Conservation (phyloP, 169 alveolate species). For the Cryptosporidium andersoni region DNA sequence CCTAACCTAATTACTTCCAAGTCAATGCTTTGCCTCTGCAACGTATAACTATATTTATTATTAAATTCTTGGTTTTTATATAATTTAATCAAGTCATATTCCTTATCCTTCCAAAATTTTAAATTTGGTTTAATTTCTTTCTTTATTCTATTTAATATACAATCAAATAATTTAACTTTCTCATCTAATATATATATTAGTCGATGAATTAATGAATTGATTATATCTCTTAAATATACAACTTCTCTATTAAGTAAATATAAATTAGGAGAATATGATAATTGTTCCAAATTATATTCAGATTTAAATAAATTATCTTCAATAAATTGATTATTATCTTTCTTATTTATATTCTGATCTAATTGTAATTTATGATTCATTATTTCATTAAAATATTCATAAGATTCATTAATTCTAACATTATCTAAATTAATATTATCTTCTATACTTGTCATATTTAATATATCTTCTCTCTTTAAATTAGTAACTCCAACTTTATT, state of each 20-base stretch:
- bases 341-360: no score
- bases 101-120: slow-evolving; percentile 37
- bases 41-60: slow-evolving; percentile 31
- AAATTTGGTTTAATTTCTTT: slow-evolving; percentile 28
- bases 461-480: no score
- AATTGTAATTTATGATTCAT: no score
- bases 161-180: slow-evolving; percentile 19
- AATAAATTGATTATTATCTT: no score
- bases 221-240: slow-evolving; percentile 3
- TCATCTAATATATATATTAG: slow-evolving; percentile 6
- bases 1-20: slow-evolving; percentile 44
- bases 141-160: slow-evolving; percentile 29
- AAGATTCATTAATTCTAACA: no score
- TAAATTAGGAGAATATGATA: no score
- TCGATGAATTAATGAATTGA: slow-evolving; percentile 19
- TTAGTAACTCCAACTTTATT: neutral
- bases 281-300: no score
- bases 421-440: no score
- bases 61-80: slow-evolving; percentile 29
- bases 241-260: slow-evolving; percentile 1
- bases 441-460: no score
- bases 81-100: slow-evolving; percentile 32
- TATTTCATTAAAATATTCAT: no score
- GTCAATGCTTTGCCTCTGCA: slow-evolving; percentile 45
- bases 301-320: no score